Conservation (phyloP, 495 filamentous ascomycete species). For the Rusavskia elegans region DNA sequence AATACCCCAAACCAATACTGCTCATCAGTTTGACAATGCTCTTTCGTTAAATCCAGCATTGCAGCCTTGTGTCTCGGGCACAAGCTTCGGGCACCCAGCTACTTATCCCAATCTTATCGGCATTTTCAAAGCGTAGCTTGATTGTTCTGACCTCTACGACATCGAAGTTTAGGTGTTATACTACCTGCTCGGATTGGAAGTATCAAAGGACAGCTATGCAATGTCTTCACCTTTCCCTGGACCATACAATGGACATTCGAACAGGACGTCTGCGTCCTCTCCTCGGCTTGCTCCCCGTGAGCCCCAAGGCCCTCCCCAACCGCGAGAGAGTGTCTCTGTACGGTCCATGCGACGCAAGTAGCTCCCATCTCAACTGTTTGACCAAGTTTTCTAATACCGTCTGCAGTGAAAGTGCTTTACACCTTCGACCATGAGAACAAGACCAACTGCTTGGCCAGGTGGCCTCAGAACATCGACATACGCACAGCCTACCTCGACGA, state of each 20-base stretch:
- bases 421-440: slow-evolving; percentile 85
- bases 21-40: too few relatives aligned
- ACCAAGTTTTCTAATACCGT: background rate
- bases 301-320: slow-evolving; percentile 10
- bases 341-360: slow-evolving; percentile 38
- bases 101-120: too few relatives aligned
- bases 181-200: background rate
- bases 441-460: slow-evolving; percentile 81
- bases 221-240: slow-evolving; percentile 14
- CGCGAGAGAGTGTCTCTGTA: slow-evolving; percentile 35
- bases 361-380: background rate
- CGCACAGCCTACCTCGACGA: slow-evolving; percentile 71
- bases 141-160: background rate
- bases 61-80: too few relatives aligned
- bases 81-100: too few relatives aligned
- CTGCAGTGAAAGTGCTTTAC: slow-evolving; percentile 84
- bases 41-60: too few relatives aligned
- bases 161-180: background rate
- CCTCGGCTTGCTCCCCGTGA: slow-evolving; percentile 6
- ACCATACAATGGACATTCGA: slow-evolving; percentile 6
- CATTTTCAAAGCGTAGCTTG: too few relatives aligned
- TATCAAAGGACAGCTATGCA: background rate
- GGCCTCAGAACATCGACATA: slow-evolving; percentile 65
- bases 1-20: too few relatives aligned
- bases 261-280: slow-evolving; percentile 10